Evolutionary conservation across 805 yeast species (phyloP).

Genomic region (Cyberlindnera veronae): DNA sequence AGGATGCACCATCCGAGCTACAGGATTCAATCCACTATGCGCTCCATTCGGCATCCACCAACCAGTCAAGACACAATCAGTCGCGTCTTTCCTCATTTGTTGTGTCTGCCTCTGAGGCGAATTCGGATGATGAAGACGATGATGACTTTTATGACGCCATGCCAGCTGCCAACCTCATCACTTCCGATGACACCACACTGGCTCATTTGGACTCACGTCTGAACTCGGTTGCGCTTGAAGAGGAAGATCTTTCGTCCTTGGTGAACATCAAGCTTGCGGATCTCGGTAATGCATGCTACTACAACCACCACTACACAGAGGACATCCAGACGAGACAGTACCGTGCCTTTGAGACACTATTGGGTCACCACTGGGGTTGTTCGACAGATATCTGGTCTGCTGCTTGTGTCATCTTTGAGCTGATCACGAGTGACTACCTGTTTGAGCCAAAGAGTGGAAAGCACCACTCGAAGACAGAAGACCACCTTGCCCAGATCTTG

Average conservation of each 20-base stretch:
- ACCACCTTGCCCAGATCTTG: constrained; percentile 89
- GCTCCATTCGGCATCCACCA: no score
- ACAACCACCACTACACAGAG: constrained; percentile 58
- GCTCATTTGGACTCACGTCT: constrained; percentile 4
- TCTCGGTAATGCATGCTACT: constrained; percentile 69
- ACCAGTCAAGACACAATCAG: constrained; percentile 9
- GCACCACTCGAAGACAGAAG: constrained; percentile 84
- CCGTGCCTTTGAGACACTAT: constrained; percentile 59
- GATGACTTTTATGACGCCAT: constrained; percentile 2
- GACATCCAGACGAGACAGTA: constrained; percentile 70
- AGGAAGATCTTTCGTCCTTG: constrained; percentile 12
- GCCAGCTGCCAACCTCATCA: neutral
- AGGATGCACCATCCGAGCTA: constrained; percentile 1
- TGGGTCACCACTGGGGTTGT: constrained; percentile 60
- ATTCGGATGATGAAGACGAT: constrained; percentile 14
- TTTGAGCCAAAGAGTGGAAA: constrained; percentile 83
- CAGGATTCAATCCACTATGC: no score
- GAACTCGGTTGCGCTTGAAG: constrained; percentile 10
- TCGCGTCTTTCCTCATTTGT: constrained; percentile 7
- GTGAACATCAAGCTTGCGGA: constrained; percentile 55
- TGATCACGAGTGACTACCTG: constrained; percentile 89
- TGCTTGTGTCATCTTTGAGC: constrained; percentile 87
- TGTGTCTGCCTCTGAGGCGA: constrained; percentile 17
- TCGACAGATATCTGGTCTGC: constrained; percentile 95
- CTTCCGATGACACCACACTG: neutral